Evolutionary conservation across 495 filamentous ascomycete species (phyloP), one percentile per base, ranked within the genome.

Genomic region (Parachaetomium inaequale): DNA sequence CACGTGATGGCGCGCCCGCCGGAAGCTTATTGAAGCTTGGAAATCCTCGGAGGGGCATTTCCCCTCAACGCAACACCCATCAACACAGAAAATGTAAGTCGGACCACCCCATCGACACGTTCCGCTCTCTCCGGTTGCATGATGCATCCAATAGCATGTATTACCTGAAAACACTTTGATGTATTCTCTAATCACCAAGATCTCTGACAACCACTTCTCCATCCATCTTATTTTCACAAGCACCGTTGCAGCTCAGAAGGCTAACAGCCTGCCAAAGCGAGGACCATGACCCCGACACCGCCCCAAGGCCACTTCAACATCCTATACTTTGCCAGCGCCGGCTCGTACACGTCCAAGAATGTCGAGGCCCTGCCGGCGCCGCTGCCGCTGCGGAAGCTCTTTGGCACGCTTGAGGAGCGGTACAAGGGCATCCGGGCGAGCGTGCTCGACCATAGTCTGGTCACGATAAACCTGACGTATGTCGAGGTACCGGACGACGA

Each of bases 401-500:
- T 91, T 70, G 71, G 75, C 15, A 63, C 76, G 34, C 82, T 98
- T n/a, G 94, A 98, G 64, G 70, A 84, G 67, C 81, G 75, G 56
- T 95, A 98, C 76, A 81, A 84, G 21, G 92, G 93, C n/a, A 92
- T 98, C 59, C 82, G 70, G 49, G 76, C 82, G 19, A 88, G 84
- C 45, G 84, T 98, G 21, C 79, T 98, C 14, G 72, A 74, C 10
- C 91, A 87, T 67, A 93, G 88, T 68, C 83, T 94, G 15, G 79
- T 97, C 31, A 97, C 95, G 31, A 70, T 98, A 38, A 95, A 96
- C 63, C 76, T 95, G 40, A 84, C 92, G 29, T 98, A 98, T 76
- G 86, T 96, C 36, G 92, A 98, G 74, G 60, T 93, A 28, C 69
- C 75, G 4, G 74, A 75, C 6, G 74, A 75, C 28, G 76, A 74